Evolutionary conservation across 2,329 filamentous ascomycete genomes (phyloP).

Genomic region (Calonectria ilicicola): DNA sequence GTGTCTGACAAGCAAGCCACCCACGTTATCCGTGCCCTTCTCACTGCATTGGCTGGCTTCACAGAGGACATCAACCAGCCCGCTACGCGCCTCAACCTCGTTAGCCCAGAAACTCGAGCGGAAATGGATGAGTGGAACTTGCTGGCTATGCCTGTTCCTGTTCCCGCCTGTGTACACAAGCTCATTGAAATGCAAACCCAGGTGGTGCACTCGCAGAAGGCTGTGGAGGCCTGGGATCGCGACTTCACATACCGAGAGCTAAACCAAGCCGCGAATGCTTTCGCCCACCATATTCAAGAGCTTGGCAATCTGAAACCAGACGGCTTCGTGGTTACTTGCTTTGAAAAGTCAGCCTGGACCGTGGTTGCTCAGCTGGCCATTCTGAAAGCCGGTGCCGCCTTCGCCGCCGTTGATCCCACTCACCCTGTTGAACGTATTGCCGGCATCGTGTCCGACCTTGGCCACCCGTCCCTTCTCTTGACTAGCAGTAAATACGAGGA

Average conservation of each 20-base stretch:
- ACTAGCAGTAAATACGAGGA: not conserved
- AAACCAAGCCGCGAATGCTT: not conserved
- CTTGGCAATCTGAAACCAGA: not conserved
- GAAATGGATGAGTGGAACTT: constrained; percentile 3
- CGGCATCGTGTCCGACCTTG: not conserved
- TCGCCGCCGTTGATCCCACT: not conserved
- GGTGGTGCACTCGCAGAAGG: not conserved
- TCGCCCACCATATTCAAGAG: not conserved
- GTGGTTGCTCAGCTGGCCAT: not conserved
- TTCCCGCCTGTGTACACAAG: not conserved
- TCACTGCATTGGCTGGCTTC: not conserved
- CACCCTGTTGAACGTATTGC: constrained; percentile 1
- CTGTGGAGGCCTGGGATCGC: not conserved
- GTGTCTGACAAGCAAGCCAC: not conserved
- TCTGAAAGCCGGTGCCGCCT: not conserved
- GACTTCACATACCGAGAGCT: not conserved
- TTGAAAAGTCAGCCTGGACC: not conserved
- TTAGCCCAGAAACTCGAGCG: not conserved
- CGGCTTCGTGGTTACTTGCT: not conserved
- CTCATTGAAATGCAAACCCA: not conserved
- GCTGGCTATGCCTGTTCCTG: not conserved
- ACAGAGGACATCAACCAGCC: not conserved
- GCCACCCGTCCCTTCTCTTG: not conserved
- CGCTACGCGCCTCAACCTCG: not conserved
- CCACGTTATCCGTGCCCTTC: not conserved